Percentiles rank a stretch among this genome's conserved stretches.
Evolutionary conservation across 495 filamentous ascomycete genomes (phyloP).

Genomic region (Hypoxylon subgilvum): DNA sequence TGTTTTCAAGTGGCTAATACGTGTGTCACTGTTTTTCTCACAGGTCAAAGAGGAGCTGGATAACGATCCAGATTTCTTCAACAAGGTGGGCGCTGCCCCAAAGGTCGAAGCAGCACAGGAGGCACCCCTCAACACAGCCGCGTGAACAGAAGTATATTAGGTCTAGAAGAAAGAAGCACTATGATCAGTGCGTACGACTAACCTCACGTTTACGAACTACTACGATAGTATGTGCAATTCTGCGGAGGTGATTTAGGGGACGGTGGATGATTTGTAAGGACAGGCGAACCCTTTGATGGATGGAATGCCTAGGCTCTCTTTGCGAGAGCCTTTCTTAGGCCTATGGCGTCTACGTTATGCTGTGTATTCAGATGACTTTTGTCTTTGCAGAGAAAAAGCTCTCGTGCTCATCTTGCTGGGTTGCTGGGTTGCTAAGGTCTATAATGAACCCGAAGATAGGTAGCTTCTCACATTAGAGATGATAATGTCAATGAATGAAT

Average conservation of each 20-base stretch:
- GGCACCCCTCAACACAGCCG: not conserved
- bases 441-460: not conserved
- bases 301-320: not conserved
- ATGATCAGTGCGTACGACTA: too few relatives aligned
- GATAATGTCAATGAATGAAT: conserved; percentile 28
- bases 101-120: conserved; percentile 41
- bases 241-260: not conserved
- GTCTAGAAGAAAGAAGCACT: not conserved
- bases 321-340: not conserved
- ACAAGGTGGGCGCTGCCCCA: conserved; percentile 64
- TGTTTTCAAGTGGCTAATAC: too few relatives aligned
- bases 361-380: conserved; percentile 1
- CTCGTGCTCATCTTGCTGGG: too few relatives aligned
- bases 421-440: too few relatives aligned
- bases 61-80: conserved; percentile 76
- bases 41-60: conserved; percentile 68
- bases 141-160: not conserved
- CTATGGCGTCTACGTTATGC: conserved; percentile 6
- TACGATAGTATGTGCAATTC: too few relatives aligned
- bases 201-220: too few relatives aligned
- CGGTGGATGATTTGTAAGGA: not conserved
- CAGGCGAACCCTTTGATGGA: not conserved
- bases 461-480: conserved; percentile 4
- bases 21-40: not conserved
- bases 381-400: not conserved